A percentile compares a stretch with the other conserved stretches of the same genome.
Evolutionary conservation across 208 protist species (phyloP).

Genomic region (Angomonas ambiguus): DNA sequence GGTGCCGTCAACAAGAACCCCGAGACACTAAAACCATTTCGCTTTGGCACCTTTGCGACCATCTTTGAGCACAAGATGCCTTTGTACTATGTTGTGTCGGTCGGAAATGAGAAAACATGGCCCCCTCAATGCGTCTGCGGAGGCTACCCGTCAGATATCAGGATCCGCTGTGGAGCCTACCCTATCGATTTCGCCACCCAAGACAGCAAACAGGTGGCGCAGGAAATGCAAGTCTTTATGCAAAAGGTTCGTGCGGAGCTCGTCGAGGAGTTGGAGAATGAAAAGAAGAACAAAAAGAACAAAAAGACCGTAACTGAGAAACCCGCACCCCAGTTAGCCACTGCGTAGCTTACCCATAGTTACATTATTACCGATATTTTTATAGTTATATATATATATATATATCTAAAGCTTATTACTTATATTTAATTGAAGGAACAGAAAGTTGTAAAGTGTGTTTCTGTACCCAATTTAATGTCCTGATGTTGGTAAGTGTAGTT

Average conservation of each 20-base stretch:
- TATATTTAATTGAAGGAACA: no score
- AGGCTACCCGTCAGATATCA: constrained; percentile 44
- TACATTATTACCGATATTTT: background rate
- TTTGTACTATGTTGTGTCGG: constrained; percentile 47
- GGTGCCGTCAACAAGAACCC: constrained; percentile 61
- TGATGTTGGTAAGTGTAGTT: no score
- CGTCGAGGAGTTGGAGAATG: constrained; percentile 9
- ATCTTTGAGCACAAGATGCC: constrained; percentile 50
- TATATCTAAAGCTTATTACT: no score
- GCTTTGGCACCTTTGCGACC: constrained; percentile 55
- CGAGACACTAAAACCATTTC: constrained; percentile 42
- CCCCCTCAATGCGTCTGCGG: constrained; percentile 33
- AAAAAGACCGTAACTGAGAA: background rate
- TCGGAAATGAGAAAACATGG: constrained; percentile 56
- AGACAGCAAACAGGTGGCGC: constrained; percentile 32
- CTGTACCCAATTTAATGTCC: no score
- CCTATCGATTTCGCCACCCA: constrained; percentile 37
- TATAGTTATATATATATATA: background rate
- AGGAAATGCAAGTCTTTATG: constrained; percentile 37
- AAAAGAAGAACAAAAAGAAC: background rate
- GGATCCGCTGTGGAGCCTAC: constrained; percentile 27
- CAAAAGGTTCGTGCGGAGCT: constrained; percentile 32
- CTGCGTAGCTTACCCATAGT: background rate
- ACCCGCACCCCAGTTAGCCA: background rate
- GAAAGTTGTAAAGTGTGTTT: no score